Percentiles rank a stretch among this genome's conserved stretches.
Evolutionary conservation across 495 filamentous ascomycete genomes (phyloP).

Genomic region (Lasiosphaeriaceae sp.): DNA sequence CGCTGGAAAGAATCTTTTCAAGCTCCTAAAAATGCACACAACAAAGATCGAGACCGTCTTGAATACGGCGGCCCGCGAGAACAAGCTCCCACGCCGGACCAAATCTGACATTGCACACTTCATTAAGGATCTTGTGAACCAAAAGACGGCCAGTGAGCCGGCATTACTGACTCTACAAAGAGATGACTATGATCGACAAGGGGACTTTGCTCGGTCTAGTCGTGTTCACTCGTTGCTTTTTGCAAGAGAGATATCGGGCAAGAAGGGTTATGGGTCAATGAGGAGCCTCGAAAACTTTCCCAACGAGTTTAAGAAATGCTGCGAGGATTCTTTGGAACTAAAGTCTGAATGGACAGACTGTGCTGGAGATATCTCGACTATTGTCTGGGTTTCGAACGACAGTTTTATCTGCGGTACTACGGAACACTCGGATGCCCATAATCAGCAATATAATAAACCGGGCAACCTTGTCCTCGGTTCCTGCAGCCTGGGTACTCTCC

Average conservation of each 20-base stretch:
- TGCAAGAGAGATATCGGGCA: constrained; percentile 36
- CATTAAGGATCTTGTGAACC: constrained; percentile 25
- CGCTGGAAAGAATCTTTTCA: constrained; percentile 22
- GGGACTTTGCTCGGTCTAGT: constrained; percentile 22
- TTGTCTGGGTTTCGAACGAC: constrained; percentile 52
- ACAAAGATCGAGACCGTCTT: neutral
- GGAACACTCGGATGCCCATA: constrained; percentile 67
- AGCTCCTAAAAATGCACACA: constrained; percentile 9
- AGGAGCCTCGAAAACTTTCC: constrained; percentile 33
- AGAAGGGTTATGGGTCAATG: constrained; percentile 26
- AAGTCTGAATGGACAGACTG: constrained; percentile 49
- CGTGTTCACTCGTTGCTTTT: constrained; percentile 32
- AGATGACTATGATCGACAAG: constrained; percentile 22
- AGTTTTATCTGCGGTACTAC: constrained; percentile 63
- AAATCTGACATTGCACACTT: constrained; percentile 32
- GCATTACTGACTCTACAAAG: constrained; percentile 24
- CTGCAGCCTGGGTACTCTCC: constrained; percentile 46
- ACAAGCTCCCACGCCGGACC: constrained; percentile 7
- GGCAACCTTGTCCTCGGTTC: constrained; percentile 76
- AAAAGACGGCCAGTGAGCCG: constrained; percentile 10
- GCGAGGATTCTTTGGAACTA: constrained; percentile 43
- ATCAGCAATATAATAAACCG: constrained; percentile 78
- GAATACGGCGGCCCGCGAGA: neutral
- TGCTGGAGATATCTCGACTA: constrained; percentile 56
- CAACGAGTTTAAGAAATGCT: constrained; percentile 33